Conservation (phyloP, 352 stramenopile genomes). For the Globisporangium cystogenes region DNA sequence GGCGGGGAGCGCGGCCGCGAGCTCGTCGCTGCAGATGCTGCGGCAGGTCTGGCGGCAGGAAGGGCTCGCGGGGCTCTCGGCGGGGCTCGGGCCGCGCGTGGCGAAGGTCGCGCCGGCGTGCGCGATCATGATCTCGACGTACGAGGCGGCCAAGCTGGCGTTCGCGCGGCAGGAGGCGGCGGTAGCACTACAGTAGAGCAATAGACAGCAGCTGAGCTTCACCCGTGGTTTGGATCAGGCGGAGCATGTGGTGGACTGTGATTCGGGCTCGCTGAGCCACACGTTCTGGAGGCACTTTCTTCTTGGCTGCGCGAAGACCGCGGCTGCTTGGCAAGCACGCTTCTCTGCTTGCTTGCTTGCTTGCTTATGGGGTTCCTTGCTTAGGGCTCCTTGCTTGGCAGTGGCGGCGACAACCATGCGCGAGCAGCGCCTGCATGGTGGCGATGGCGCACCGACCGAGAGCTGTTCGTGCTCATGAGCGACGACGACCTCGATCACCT, state of each 20-base stretch:
- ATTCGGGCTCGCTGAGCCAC: conserved; percentile 1
- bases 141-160: conserved; percentile 61
- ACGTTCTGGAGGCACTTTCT: neutral
- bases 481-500: no score
- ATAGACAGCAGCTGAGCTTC: no score
- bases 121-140: conserved; percentile 77
- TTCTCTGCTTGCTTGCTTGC: no score
- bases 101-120: conserved; percentile 71
- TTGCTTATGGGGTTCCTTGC: no score
- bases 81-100: conserved; percentile 46
- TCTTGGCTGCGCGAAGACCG: no score
- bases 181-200: conserved; percentile 2
- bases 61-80: conserved; percentile 33
- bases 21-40: conserved; percentile 38
- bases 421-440: no score
- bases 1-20: conserved; percentile 1
- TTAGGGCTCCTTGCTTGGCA: no score
- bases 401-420: no score
- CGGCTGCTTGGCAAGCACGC: no score
- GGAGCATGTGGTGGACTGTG: neutral
- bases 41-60: conserved; percentile 38
- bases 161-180: conserved; percentile 24
- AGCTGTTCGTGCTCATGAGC: no score
- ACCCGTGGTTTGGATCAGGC: neutral
- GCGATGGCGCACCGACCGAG: no score